Conservation (phyloP, 176 grass and related monocot species). For the Pontederia crassipes region DNA sequence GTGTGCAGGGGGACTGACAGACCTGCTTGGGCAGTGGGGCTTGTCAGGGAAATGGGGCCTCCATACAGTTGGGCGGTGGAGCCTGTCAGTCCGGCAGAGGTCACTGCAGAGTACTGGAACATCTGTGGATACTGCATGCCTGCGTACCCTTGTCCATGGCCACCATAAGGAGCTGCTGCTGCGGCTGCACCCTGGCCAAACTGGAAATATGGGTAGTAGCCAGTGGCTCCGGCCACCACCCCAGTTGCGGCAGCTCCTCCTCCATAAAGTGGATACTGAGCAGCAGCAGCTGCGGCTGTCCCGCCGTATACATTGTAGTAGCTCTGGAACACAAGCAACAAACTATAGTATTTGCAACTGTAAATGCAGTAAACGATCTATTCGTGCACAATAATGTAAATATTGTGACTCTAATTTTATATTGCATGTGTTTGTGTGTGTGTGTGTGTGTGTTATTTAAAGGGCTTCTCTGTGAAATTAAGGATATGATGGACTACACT, state of each 20-base stretch:
- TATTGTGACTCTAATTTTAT: too few species aligned
- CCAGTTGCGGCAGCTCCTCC: conserved; percentile 7
- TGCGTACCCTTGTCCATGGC: background rate
- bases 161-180: background rate
- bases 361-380: too few species aligned
- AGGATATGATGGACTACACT: too few species aligned
- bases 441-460: too few species aligned
- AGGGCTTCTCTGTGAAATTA: too few species aligned
- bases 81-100: background rate
- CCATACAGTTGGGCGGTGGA: conserved; percentile 1
- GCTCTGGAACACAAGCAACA: conserved; percentile 5
- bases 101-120: conserved; percentile 1
- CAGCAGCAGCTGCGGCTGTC: background rate
- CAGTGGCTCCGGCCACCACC: background rate
- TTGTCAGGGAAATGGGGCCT: conserved; percentile 1
- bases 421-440: too few species aligned
- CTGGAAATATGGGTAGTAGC: conserved; percentile 15
- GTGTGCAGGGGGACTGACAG: background rate
- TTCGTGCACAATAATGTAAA: too few species aligned
- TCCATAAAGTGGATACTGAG: conserved; percentile 14
- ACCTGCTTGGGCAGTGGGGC: conserved; percentile 5
- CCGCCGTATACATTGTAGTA: conserved; percentile 14
- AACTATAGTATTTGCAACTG: too few species aligned
- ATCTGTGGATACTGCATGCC: conserved; percentile 10
- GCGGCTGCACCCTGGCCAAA: background rate